These are phyloP conservation scores for Neofusicoccum parvum DNA, from an alignment of 2,329 filamentous ascomycete genomes.

Conservation along the genomic window DNA sequence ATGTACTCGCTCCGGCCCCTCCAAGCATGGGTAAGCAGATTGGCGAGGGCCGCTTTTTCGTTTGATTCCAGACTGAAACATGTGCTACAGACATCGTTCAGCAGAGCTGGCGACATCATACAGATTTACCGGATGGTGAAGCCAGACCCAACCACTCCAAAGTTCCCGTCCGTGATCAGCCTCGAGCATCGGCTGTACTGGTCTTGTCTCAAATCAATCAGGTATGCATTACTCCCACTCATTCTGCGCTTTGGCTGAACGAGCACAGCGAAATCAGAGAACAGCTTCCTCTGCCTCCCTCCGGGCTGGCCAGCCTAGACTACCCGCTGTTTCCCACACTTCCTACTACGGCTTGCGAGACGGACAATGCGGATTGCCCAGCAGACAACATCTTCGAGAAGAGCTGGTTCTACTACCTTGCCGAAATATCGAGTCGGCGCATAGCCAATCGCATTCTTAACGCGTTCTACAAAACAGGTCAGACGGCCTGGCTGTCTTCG, in stretches of 20 bases:
- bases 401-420: constrained; percentile 36
- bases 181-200: constrained; percentile 37
- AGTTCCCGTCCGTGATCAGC: constrained; percentile 7
- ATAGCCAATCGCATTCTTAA: constrained; percentile 26
- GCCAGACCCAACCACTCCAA: constrained; percentile 20
- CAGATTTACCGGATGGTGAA: constrained; percentile 5
- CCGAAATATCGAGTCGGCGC: constrained; percentile 33
- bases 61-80: too few species aligned
- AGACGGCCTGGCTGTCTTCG: constrained; percentile 27
- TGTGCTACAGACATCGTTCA: constrained; percentile 11
- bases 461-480: constrained; percentile 23
- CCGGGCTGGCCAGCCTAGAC: constrained; percentile 28
- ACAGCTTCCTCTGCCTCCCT: constrained; percentile 26
- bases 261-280: constrained; percentile 25
- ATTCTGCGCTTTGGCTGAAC: not conserved
- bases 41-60: too few species aligned
- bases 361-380: constrained; percentile 27
- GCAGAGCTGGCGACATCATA: not conserved
- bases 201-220: constrained; percentile 39
- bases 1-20: constrained; percentile 38
- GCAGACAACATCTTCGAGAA: not conserved
- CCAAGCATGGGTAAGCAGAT: constrained; percentile 34
- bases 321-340: constrained; percentile 36
- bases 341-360: constrained; percentile 25
- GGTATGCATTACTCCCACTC: constrained; percentile 22